Evolutionary conservation across 805 yeast species (phyloP).

Genomic region (Allodekkera sacchari): DNA sequence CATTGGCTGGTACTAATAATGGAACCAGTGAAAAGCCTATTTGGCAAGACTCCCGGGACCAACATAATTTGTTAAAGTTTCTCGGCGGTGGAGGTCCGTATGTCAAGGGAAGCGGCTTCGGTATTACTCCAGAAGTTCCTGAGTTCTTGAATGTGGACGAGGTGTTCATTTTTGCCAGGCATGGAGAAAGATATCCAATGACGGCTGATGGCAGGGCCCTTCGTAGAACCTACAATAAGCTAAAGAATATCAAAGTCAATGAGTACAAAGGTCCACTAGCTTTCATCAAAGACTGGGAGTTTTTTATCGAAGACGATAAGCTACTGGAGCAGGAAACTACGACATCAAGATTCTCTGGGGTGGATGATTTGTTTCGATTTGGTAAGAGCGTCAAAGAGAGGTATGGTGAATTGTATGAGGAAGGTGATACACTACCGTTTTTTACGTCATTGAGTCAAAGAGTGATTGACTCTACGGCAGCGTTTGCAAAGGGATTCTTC

Average conservation of each 20-base stretch:
- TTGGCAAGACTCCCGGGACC: slow-evolving; percentile 29
- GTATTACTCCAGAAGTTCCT: slow-evolving; percentile 41
- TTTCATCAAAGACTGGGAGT: slow-evolving; percentile 48
- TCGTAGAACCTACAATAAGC: slow-evolving; percentile 20
- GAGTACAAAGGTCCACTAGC: slow-evolving; percentile 40
- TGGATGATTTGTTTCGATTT: slow-evolving; percentile 36
- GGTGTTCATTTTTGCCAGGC: slow-evolving; percentile 65
- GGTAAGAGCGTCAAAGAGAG: slow-evolving; percentile 41
- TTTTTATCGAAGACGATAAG: slow-evolving; percentile 26
- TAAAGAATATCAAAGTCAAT: slow-evolving; percentile 27
- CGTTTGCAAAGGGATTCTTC: slow-evolving; percentile 54
- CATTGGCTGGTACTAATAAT: too few relatives aligned
- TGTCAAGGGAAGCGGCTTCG: slow-evolving; percentile 41
- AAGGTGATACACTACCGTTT: slow-evolving; percentile 31
- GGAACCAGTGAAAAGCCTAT: too few relatives aligned
- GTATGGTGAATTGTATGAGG: slow-evolving; percentile 39
- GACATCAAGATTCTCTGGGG: slow-evolving; percentile 45
- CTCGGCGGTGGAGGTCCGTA: slow-evolving; percentile 49
- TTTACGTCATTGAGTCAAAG: slow-evolving; percentile 50
- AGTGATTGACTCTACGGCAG: slow-evolving; percentile 44
- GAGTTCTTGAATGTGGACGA: slow-evolving; percentile 35
- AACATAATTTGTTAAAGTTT: slow-evolving; percentile 39
- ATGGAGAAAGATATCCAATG: slow-evolving; percentile 73
- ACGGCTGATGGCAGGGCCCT: slow-evolving; percentile 25
- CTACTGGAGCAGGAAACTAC: slow-evolving; percentile 40